Evolutionary conservation across 1,139 yeast species (phyloP).

Genomic region (Blastobotrys persicus): DNA sequence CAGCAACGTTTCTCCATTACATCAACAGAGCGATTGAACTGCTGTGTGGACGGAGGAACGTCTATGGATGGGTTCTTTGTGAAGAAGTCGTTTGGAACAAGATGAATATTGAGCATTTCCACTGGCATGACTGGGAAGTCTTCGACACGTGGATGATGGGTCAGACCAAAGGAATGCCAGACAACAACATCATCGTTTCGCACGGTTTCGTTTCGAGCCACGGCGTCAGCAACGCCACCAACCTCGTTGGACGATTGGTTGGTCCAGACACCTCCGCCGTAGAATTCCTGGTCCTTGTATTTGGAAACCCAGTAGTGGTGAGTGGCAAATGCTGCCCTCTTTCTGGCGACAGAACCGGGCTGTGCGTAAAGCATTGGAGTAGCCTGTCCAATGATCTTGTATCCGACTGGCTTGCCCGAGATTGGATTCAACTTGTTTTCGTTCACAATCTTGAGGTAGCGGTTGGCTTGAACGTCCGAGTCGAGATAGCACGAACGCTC

Average conservation of each 20-base stretch:
- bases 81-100: conserved; percentile 77
- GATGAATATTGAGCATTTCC: conserved; percentile 65
- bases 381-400: conserved; percentile 76
- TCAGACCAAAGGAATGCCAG: conserved; percentile 85
- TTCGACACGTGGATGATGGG: conserved; percentile 84
- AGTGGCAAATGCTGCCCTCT: conserved; percentile 70
- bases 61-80: conserved; percentile 81
- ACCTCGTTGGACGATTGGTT: conserved; percentile 68
- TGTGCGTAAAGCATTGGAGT: conserved; percentile 73
- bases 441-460: conserved; percentile 71
- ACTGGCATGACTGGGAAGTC: conserved; percentile 95
- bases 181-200: conserved; percentile 80
- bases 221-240: conserved; percentile 64
- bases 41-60: conserved; percentile 69
- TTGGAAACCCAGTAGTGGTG: conserved; percentile 77
- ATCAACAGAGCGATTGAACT: conserved; percentile 67
- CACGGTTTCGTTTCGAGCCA: conserved; percentile 61
- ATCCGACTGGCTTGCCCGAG: conserved; percentile 76
- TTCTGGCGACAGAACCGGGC: conserved; percentile 56
- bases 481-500: conserved; percentile 74
- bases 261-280: conserved; percentile 77
- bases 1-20: conserved; percentile 38
- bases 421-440: conserved; percentile 75
- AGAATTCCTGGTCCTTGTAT: conserved; percentile 64
- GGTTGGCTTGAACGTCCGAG: conserved; percentile 71